Evolutionary conservation across 805 yeast species (phyloP), one percentile per base, ranked within the genome.

Genomic region (Myxozyma kluyveri): DNA sequence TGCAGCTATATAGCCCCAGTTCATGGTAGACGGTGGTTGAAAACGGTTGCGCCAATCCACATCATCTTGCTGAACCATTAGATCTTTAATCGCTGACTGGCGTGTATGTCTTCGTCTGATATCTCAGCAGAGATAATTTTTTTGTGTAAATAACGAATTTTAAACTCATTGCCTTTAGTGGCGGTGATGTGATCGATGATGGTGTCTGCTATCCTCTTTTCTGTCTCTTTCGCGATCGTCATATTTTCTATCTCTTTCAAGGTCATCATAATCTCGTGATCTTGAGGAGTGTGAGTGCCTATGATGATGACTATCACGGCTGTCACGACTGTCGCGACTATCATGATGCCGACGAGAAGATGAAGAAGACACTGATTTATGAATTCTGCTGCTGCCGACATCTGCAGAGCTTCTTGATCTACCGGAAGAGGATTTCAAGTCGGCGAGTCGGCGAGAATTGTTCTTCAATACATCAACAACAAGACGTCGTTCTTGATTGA

Each of bases 401-500:
- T 44, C 48, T 21, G 46, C 17, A 19, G 24, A 32, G 31, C 21
- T 24, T 14, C 27, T 22, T 14, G 22, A 6, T 22, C 19, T 21
- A 19, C 32, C 49, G 9, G 49, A 35, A 2, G 55, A 17, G 10
- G 49, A 50, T 29, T 40, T 40, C 38, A 56, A 31, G n/a, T 45
- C 54, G 14, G 45, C 42, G 24, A 56, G 26, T 22, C 60, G 33
- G n/a, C 32, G 26, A 24, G 61, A 60, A 32, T 57, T 59, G 21
- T 51, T 50, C 36, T 42, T 23, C 19, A 59, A 39, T 23, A 54
- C 52, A n/a, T 47, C 45, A 21, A 59, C 37, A 4, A 50, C 53
- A 3, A 53, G 59, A 42, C 62, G 65, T 48, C 65, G 67, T 42
- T 68, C 69, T 38, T 65, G 50, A 55, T 70, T 69, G 7, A 79